These are phyloP conservation scores for Eutrema salsugineum DNA, from an alignment of 441 rosid genomes.

Conservation along the genomic window DNA sequence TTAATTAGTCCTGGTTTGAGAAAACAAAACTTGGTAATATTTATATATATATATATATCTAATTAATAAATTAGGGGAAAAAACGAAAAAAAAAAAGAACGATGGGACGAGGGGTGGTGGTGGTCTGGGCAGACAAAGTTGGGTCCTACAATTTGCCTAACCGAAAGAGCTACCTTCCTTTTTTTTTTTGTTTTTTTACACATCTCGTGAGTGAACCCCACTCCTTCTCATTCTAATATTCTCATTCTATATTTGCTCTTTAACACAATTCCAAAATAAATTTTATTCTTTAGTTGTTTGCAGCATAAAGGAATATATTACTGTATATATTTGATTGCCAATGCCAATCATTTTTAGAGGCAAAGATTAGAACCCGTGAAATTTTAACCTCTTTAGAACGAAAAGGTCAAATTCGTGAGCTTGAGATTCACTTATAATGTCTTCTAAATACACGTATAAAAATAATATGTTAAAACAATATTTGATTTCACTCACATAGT, in stretches of 20 bases:
- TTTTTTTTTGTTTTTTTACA: slow-evolving; percentile 7
- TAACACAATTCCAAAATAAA: too few species aligned
- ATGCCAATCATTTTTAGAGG: background rate
- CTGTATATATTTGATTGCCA: background rate
- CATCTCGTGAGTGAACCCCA: slow-evolving; percentile 21
- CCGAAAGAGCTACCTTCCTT: slow-evolving; percentile 18
- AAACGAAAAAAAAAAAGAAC: background rate
- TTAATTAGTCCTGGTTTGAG: too few species aligned
- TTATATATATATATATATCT: too few species aligned
- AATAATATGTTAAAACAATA: background rate
- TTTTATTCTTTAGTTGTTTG: background rate
- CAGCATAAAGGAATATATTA: background rate
- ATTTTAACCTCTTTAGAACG: background rate
- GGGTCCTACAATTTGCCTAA: slow-evolving; percentile 21
- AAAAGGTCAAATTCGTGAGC: background rate
- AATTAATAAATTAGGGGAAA: background rate
- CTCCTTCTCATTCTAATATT: slow-evolving; percentile 11
- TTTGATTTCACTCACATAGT: background rate
- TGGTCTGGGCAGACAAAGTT: slow-evolving; percentile 23
- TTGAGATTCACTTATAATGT: background rate
- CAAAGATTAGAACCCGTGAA: background rate
- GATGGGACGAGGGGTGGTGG: slow-evolving; percentile 8
- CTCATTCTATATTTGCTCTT: background rate
- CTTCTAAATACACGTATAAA: too few species aligned
- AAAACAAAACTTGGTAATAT: background rate